Evolutionary conservation across 1,139 yeast species (phyloP).

Genomic region (Yamadazyma siamensis): DNA sequence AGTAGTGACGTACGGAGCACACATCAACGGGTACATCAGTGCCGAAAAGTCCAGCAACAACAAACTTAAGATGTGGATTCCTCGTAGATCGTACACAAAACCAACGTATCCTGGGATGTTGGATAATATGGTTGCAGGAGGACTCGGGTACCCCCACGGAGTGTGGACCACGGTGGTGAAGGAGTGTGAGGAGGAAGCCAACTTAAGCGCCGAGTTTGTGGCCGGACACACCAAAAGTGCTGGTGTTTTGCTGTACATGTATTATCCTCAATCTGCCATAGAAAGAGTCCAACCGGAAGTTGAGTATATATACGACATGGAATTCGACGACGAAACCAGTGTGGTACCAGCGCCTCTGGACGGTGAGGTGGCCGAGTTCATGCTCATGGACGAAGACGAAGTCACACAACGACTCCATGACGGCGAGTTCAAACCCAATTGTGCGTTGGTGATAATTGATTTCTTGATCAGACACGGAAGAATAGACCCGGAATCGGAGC

Average conservation of each 20-base stretch:
- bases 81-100: constrained; percentile 71
- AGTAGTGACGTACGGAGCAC: constrained; percentile 86
- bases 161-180: constrained; percentile 74
- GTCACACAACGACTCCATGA: constrained; percentile 43
- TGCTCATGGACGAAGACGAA: constrained; percentile 57
- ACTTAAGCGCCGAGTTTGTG: constrained; percentile 55
- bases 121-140: constrained; percentile 95
- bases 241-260: constrained; percentile 73
- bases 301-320: constrained; percentile 73
- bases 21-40: constrained; percentile 73
- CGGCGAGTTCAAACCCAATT: constrained; percentile 83
- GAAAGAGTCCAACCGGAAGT: constrained; percentile 84
- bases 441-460: constrained; percentile 77
- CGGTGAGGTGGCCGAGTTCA: constrained; percentile 79
- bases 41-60: constrained; percentile 31
- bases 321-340: constrained; percentile 44
- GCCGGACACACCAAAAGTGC: constrained; percentile 39
- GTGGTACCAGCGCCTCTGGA: constrained; percentile 72
- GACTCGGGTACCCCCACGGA: constrained; percentile 80
- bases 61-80: constrained; percentile 72
- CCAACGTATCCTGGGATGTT: constrained; percentile 88
- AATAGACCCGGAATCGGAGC: constrained; percentile 59
- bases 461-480: constrained; percentile 81
- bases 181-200: constrained; percentile 91
- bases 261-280: constrained; percentile 33